Base-by-base conservation (phyloP, 2,329 filamentous ascomycete genomes). In the Pseudogymnoascus sp. region DNA sequence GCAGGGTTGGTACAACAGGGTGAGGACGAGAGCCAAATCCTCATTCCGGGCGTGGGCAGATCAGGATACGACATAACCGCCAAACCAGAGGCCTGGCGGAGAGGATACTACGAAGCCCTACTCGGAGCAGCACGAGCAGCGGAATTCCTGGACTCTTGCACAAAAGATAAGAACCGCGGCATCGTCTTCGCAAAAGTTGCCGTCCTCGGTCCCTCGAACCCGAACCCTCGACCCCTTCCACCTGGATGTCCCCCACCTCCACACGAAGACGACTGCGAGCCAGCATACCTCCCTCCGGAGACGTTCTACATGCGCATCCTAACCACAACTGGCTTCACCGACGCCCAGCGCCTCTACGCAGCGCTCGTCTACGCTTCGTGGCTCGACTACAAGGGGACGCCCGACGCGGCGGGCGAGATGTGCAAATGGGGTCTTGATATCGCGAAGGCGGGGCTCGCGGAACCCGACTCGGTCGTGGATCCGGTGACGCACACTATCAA, bases 291-390 rank as follows among this genome's bases (percentile, higher is more conserved):
- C 4, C 74, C 83, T 0, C 90, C 93, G 0, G 89, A 95, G 70
- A 82, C 80, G 13, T 91, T 86, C 71, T 97, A 97, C 72, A 82
- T 89, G 75, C 89, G 89, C 71, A 86, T 97, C 59, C 76, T 97
- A 62, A 91, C 87, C 6, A 93, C 90, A 0, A 82, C 83, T 62
- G 93, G 93, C 1, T 90, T 97, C 70, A 87, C 84, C 0, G 81
- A 84, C n/a, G 82, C 85, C 63, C 91, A 97, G 74, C 87, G 86
- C 70, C 79, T 97, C 61, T 87, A 93, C 64, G 92, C 93, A 3
- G 88, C 90, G 3, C 77, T 96, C 44, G 88, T 87, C 1, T 96
- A 93, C 72, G 93, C 89, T 1, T 88, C 90, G 62, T 97, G 90
- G 84, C 80, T 96, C 40, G 89, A 92, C 68, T 93, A 85, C 76